Conservation (phyloP, 1,284 basidiomycete genomes). For the Phellinidium pouzarii region DNA sequence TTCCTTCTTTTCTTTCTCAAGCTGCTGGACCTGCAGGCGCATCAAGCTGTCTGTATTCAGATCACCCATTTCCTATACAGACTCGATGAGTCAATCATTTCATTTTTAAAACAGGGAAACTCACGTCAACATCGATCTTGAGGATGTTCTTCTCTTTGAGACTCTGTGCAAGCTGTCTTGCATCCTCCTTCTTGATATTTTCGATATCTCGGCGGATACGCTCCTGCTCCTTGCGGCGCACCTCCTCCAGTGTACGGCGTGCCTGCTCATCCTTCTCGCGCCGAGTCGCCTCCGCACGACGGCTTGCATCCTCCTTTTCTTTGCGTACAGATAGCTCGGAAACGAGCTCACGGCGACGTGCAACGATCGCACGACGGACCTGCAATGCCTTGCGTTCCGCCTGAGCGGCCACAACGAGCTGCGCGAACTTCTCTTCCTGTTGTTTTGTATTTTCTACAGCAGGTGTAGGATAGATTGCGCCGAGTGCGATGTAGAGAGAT, state of each 20-base stretch:
- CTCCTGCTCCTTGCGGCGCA: constrained; percentile 70
- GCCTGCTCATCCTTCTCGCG: constrained; percentile 73
- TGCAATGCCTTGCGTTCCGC: constrained; percentile 73
- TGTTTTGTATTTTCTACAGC: constrained; percentile 38
- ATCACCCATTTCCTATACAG: constrained; percentile 66
- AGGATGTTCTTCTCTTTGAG: constrained; percentile 81
- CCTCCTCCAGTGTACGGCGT: constrained; percentile 61
- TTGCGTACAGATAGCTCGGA: constrained; percentile 82
- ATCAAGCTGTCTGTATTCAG: constrained; percentile 88
- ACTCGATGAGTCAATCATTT: constrained; percentile 3
- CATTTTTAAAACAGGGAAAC: constrained; percentile 23
- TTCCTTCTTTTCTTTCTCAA: constrained; percentile 96
- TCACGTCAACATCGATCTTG: constrained; percentile 78
- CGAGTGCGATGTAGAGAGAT: constrained; percentile 67
- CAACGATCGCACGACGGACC: constrained; percentile 76
- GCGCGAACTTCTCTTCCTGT: constrained; percentile 45
- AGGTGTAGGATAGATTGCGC: constrained; percentile 38
- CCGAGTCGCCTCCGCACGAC: constrained; percentile 67
- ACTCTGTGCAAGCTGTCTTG: constrained; percentile 84
- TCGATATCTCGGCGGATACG: constrained; percentile 81
- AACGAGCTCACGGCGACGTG: constrained; percentile 81
- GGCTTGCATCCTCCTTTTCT: constrained; percentile 85
- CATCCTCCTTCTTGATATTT: constrained; percentile 76
- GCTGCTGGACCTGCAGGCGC: constrained; percentile 86
- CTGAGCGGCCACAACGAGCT: constrained; percentile 53